Base-by-base conservation (phyloP, 768 basidiomycete genomes). In the Zangia roseola region DNA sequence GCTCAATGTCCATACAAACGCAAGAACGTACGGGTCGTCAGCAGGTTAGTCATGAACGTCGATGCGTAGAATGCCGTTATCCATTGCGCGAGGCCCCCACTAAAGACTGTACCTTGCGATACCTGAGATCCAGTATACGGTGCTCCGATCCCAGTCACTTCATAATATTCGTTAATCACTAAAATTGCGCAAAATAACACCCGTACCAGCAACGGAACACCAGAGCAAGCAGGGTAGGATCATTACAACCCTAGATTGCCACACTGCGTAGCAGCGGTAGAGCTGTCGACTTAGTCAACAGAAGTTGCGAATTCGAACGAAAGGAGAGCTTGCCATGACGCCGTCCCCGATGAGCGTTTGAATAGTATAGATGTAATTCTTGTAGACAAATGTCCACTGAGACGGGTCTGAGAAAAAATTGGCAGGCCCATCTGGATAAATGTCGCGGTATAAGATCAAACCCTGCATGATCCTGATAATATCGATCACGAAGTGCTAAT, bases 41-140 rank as follows among this genome's bases (percentile, higher is more conserved):
- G 40, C 1, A 71, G 47, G 50, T 71, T 72, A n/a, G 67, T 68
- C 0, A 52, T 39, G 6, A 69, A 56, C 3, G 69, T 67, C n/a
- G 56, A 56, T 0, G 54, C 55, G 49, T 67, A 71, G 38, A 69
- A 69, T 5, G 65, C 48, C 3, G 52, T 68, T 40, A 72, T 65
- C 70, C 70, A 73, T 13, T 42, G 47, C 0, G 54, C 54, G 6
- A 61, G 54, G 17, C 45, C 45, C 5, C 34, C 49, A 1, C 45
- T 59, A 43, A 68, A 71, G 37, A 70, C 58, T 14, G 53, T 50
- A 16, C 17, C 14, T 10, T 50, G 49, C 2, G 47, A 24, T 3
- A 50, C 40, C 5, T 21, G 31, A 6, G 57, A 55, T 21, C 53
- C 50, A 9, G 50, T 50, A 16, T 63, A 50, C 42, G 51, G 20